A percentile compares a stretch with the other conserved stretches of the same genome.
Conservation (phyloP, 495 filamentous ascomycete species). For the Aspergillus kassunensis region DNA sequence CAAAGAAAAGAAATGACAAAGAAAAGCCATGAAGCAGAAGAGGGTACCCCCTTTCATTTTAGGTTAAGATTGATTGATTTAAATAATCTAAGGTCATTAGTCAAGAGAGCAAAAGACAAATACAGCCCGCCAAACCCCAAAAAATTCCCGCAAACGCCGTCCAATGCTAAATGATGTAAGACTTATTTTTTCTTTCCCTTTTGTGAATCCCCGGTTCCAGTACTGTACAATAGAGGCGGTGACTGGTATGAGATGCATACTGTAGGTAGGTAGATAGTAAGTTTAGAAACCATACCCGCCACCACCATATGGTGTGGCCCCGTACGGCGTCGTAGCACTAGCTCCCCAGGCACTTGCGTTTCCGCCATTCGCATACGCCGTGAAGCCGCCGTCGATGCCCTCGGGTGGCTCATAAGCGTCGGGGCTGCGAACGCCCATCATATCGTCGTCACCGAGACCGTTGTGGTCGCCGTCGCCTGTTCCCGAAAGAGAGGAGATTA, state of each 20-base stretch:
- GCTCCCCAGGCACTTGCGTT: slow-evolving; percentile 63
- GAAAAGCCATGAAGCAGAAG: no score
- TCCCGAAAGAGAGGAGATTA: slow-evolving; percentile 68
- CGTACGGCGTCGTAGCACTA: slow-evolving; percentile 57
- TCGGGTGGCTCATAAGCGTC: slow-evolving; percentile 56
- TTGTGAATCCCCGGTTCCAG: background rate
- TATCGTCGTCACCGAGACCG: slow-evolving; percentile 46
- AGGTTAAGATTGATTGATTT: no score
- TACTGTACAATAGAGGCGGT: slow-evolving; percentile 5
- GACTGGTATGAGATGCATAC: background rate
- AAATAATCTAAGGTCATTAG: no score
- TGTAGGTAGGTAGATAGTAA: no score
- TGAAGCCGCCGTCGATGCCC: slow-evolving; percentile 68
- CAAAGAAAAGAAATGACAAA: no score
- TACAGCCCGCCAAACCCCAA: no score
- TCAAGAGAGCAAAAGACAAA: no score
- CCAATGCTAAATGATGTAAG: slow-evolving; percentile 5
- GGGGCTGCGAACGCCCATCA: slow-evolving; percentile 60
- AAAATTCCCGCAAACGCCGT: slow-evolving; percentile 12
- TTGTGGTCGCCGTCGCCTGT: slow-evolving; percentile 45
- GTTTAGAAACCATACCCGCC: slow-evolving; percentile 49
- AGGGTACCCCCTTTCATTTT: no score
- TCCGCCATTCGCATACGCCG: slow-evolving; percentile 61
- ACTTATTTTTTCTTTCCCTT: background rate
- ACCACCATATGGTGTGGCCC: slow-evolving; percentile 67